Conservation (phyloP, 257 asterid species). For the Verbascum thapsus region DNA sequence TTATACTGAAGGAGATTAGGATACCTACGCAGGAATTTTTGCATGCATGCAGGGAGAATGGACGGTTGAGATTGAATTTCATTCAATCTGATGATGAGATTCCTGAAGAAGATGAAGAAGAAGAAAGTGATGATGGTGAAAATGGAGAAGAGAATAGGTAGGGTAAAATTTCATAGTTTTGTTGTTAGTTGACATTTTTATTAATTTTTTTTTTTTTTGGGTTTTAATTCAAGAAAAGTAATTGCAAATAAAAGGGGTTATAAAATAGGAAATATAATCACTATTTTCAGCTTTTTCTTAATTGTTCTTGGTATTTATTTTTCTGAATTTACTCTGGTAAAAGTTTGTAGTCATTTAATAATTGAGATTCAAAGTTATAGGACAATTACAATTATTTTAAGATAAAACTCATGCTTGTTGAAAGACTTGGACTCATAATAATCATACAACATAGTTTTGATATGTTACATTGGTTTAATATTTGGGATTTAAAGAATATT, state of each 20-base stretch:
- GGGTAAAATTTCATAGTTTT: slow-evolving; percentile 4
- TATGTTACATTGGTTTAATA: not conserved
- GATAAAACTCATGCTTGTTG: too few relatives aligned
- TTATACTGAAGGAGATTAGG: slow-evolving; percentile 70
- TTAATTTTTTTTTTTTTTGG: not conserved
- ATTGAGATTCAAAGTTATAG: too few relatives aligned
- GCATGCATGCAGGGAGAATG: slow-evolving; percentile 85
- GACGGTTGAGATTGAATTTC: slow-evolving; percentile 74
- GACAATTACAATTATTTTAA: too few relatives aligned
- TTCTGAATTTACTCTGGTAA: slow-evolving; percentile 1
- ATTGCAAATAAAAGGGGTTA: slow-evolving; percentile 27
- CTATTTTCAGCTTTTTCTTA: slow-evolving; percentile 7
- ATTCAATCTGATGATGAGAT: slow-evolving; percentile 73
- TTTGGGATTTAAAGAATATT: not conserved
- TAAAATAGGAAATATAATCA: not conserved
- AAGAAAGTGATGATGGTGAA: not conserved
- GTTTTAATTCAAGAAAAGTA: not conserved
- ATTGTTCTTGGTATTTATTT: not conserved
- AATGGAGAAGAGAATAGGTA: not conserved
- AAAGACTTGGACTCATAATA: too few relatives aligned
- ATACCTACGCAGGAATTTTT: slow-evolving; percentile 81
- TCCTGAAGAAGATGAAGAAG: slow-evolving; percentile 41
- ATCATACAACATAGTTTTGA: too few relatives aligned
- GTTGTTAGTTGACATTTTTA: slow-evolving; percentile 5
- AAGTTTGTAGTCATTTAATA: slow-evolving; percentile 1